These are phyloP conservation scores for Aaosphaeria pasadenensis DNA, from an alignment of 2,329 filamentous ascomycete genomes.

Conservation along the genomic window DNA sequence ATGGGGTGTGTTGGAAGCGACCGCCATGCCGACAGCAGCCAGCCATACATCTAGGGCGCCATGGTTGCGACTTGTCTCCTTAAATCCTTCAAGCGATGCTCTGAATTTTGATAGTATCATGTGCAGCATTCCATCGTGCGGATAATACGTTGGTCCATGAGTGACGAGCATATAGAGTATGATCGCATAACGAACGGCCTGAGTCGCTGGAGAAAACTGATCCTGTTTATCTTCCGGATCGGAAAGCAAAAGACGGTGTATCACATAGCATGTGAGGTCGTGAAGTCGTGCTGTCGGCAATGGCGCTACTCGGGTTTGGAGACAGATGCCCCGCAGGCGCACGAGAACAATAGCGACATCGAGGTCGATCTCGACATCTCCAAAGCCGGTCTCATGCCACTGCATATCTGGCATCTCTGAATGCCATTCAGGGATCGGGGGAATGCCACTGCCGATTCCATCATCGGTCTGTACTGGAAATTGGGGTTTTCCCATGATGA, in stretches of 20 bases:
- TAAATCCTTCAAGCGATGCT: not conserved
- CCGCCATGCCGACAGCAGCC: not conserved
- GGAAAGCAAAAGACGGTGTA: not conserved
- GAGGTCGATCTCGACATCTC: not conserved
- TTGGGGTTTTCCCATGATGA: constrained; percentile 53
- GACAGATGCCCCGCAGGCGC: not conserved
- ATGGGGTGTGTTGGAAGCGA: not conserved
- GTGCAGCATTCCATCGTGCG: not conserved
- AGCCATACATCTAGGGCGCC: not conserved
- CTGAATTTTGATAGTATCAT: not conserved
- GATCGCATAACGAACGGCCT: not conserved
- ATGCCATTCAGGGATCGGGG: constrained; percentile 47
- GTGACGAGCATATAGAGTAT: not conserved
- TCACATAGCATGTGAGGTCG: not conserved
- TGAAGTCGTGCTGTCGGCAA: not conserved
- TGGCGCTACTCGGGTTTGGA: not conserved
- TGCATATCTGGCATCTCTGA: not conserved
- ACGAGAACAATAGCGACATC: not conserved
- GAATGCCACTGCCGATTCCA: constrained; percentile 49
- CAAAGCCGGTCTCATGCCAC: not conserved
- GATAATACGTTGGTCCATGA: not conserved
- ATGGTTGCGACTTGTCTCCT: not conserved
- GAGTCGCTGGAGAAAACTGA: not conserved
- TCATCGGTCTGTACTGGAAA: constrained; percentile 52
- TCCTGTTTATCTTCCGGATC: not conserved